Conservation (phyloP, 2,329 filamentous ascomycete genomes). For the Blumeria graminis region DNA sequence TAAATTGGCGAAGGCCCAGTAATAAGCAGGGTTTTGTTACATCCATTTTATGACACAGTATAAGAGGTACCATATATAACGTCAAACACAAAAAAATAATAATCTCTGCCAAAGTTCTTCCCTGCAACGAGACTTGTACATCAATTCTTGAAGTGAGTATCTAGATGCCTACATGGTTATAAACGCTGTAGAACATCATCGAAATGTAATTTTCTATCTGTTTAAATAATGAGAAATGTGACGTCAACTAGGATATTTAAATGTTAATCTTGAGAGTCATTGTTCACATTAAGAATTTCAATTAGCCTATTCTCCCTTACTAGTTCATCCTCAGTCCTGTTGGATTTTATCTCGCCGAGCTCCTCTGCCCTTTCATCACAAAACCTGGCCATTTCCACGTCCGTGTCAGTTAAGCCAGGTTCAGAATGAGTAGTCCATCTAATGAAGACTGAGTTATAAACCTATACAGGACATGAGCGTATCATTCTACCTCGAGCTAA, state of each 20-base stretch:
- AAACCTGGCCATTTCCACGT: conserved; percentile 33
- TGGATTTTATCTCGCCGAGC: conserved; percentile 23
- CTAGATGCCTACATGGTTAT: neutral
- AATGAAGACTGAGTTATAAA: conserved; percentile 46
- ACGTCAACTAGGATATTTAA: neutral
- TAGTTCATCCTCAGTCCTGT: neutral
- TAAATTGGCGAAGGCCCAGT: conserved; percentile 36
- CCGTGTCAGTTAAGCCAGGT: conserved; percentile 36
- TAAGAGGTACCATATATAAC: neutral
- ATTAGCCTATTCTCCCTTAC: neutral
- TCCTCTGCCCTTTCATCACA: conserved; percentile 35
- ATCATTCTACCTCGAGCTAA: neutral
- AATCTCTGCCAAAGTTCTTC: neutral
- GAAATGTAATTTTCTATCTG: neutral
- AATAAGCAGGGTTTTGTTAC: conserved; percentile 5
- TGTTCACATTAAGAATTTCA: neutral
- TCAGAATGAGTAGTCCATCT: conserved; percentile 52
- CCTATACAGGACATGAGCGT: conserved; percentile 17
- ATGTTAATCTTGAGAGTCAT: neutral
- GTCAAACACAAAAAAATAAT: neutral
- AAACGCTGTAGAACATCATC: neutral
- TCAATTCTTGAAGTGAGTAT: neutral
- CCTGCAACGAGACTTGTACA: neutral
- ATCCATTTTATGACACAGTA: neutral
- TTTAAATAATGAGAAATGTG: neutral